Base-by-base conservation (phyloP, 495 filamentous ascomycete species). In the Parmelia sp. region DNA sequence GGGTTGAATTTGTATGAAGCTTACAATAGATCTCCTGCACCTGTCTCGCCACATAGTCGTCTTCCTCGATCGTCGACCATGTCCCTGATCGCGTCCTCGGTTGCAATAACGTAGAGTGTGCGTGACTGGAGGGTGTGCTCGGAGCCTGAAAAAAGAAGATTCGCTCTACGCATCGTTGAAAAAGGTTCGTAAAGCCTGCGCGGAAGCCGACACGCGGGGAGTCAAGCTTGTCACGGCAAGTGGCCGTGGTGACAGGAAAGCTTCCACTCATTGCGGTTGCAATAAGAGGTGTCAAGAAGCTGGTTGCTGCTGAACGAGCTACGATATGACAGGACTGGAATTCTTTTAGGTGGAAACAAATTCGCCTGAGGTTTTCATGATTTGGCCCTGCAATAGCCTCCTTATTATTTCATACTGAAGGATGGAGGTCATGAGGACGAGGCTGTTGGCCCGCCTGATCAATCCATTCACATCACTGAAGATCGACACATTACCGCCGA, bases 1-100 rank as follows among this genome's bases (percentile, higher is more conserved):
- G 17, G 21, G 12, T 1, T 21, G 29, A 5, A 31, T 2, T 55
- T 33, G 21, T n/a, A 23, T 29, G 12, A 55, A 19, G 27, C 27
- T 33, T 55, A 55, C 51, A 33, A 33, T 55, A 55, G 51, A 55
- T 55, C 14, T 55, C 51, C 33, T 17, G 51, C 6, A 55, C 17
- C 29, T 55, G 51, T 55, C 51, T 55, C 29, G 51, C 51, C 17
- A 55, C 27, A 6, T 55, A 4, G 51, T 21, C 21, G 6, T 55
- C 27, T 55, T 19, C 51, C 15, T 55, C 51, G 15, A 11, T 55
- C 27, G 9, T 7, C 14, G 25, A 31, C 25, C 17, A n/a, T 0
- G 49, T 9, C 25, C 49, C 25, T 53, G 15, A 53, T 4, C 2
- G 45, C 25, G 17, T 21, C 15, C 31, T 53, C 25, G 49, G 11